Percentiles rank a stretch among this genome's conserved stretches.
Conservation (phyloP, 352 stramenopile species). For the Globisporangium spinosum region DNA sequence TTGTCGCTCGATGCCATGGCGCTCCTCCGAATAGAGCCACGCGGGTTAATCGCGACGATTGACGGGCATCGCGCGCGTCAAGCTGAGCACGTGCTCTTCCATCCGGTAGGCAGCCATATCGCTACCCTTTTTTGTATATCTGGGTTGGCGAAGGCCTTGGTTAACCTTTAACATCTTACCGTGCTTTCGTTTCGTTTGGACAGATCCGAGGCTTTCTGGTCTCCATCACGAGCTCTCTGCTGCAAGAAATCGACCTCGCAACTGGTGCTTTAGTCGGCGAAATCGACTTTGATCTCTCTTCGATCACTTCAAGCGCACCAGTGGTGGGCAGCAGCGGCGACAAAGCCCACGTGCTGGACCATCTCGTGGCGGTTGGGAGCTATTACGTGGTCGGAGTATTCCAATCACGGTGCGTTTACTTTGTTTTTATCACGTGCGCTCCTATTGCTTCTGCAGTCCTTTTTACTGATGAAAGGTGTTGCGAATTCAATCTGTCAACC, state of each 20-base stretch:
- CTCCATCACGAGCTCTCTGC: slow-evolving; percentile 44
- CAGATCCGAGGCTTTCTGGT: slow-evolving; percentile 45
- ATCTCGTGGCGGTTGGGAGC: slow-evolving; percentile 41
- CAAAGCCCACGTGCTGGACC: slow-evolving; percentile 37
- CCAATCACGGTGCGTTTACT: slow-evolving; percentile 31
- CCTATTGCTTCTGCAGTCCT: neutral
- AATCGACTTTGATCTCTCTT: slow-evolving; percentile 59
- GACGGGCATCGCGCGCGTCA: slow-evolving; percentile 12
- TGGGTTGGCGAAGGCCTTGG: neutral
- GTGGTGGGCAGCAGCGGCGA: neutral
- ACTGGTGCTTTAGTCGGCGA: slow-evolving; percentile 54
- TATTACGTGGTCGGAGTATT: slow-evolving; percentile 52
- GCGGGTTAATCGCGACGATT: slow-evolving; percentile 3
- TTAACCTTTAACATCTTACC: neutral
- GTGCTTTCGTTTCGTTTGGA: neutral
- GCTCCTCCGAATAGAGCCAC: slow-evolving; percentile 10
- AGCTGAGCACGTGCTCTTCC: slow-evolving; percentile 21
- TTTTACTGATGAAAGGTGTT: neutral
- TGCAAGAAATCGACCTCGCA: slow-evolving; percentile 62
- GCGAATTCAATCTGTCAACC: neutral
- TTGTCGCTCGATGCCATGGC: neutral
- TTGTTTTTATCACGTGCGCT: neutral
- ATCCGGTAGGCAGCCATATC: slow-evolving; percentile 11
- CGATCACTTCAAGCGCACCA: slow-evolving; percentile 11
- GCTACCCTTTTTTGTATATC: neutral